Evolutionary conservation across 805 yeast species (phyloP).

Genomic region (Komagataella populi): DNA sequence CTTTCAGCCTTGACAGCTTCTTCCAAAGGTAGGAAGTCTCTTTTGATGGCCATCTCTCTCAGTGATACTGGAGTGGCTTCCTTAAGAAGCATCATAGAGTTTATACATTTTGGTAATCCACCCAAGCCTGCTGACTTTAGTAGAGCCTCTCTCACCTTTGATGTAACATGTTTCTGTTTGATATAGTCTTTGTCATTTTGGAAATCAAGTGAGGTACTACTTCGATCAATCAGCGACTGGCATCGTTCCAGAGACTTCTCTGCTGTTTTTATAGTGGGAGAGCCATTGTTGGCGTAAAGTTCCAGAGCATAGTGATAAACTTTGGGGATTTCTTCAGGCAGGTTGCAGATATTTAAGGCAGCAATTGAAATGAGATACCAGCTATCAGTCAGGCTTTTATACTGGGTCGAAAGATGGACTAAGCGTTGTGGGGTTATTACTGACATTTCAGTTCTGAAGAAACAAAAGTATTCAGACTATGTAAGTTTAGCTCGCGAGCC

Average conservation of each 20-base stretch:
- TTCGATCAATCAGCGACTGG: conserved; percentile 20
- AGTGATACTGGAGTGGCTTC: conserved; percentile 45
- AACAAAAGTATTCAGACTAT: too few species aligned
- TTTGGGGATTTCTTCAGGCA: conserved; percentile 67
- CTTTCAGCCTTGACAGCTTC: conserved; percentile 8
- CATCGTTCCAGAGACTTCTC: conserved; percentile 11
- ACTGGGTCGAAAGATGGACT: conserved; percentile 30
- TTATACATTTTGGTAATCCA: conserved; percentile 80
- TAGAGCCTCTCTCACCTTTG: conserved; percentile 59
- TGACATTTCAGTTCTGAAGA: conserved; percentile 4
- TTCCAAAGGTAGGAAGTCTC: conserved; percentile 6
- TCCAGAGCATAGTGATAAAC: conserved; percentile 56
- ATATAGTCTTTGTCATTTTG: not conserved
- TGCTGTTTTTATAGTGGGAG: conserved; percentile 7
- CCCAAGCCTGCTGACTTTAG: conserved; percentile 67
- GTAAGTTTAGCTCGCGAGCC: not conserved
- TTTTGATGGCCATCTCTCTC: conserved; percentile 13
- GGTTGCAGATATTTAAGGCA: conserved; percentile 67
- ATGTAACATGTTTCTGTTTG: conserved; percentile 6
- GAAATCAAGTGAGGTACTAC: conserved; percentile 16
- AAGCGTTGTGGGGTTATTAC: conserved; percentile 42
- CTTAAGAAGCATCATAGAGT: conserved; percentile 52
- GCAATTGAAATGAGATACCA: conserved; percentile 82
- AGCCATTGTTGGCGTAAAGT: conserved; percentile 5
- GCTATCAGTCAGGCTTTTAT: conserved; percentile 36